phyloP scores from a whole-genome alignment of 1,284 basidiomycete genomes.

The Caloboletus firmus region DNA sequence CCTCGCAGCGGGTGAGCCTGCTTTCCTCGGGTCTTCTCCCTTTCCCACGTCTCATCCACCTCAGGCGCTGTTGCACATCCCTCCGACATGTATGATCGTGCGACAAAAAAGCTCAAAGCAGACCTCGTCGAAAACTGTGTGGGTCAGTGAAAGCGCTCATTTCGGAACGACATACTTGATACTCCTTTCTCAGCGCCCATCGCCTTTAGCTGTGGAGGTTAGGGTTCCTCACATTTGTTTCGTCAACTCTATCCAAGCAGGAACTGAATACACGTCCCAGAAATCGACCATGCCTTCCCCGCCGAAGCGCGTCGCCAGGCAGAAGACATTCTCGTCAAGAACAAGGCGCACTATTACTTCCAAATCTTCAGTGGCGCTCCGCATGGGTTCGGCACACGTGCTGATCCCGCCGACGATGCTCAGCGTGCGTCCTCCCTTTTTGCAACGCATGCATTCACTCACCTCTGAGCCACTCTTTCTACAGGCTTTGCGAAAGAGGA shows the following conservation, averaged over 20 bases:
- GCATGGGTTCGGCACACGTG: slow-evolving; percentile 35
- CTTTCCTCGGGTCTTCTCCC: neutral
- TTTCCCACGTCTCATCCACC: neutral
- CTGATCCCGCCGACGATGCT: slow-evolving; percentile 22
- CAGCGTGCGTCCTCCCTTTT: slow-evolving; percentile 30
- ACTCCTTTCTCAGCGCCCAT: slow-evolving; percentile 44
- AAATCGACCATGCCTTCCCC: slow-evolving; percentile 33
- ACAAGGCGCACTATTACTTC: slow-evolving; percentile 32
- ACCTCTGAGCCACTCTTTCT: neutral
- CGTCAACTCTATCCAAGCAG: slow-evolving; percentile 33
- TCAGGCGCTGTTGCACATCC: slow-evolving; percentile 59
- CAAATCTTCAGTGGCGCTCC: slow-evolving; percentile 35
- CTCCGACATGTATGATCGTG: slow-evolving; percentile 24
- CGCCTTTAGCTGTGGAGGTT: slow-evolving; percentile 53
- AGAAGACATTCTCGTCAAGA: slow-evolving; percentile 35
- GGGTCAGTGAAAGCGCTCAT: slow-evolving; percentile 35
- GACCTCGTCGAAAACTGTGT: slow-evolving; percentile 48
- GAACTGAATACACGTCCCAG: slow-evolving; percentile 41
- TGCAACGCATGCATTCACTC: slow-evolving; percentile 28
- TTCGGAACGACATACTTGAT: neutral
- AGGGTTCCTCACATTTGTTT: neutral
- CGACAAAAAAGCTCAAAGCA: slow-evolving; percentile 41
- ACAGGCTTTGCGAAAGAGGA: slow-evolving; percentile 63
- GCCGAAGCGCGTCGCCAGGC: slow-evolving; percentile 26
- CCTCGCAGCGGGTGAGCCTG: slow-evolving; percentile 46